Conservation (phyloP, 345 rosid genomes). For the Streptanthus diversifolius region DNA sequence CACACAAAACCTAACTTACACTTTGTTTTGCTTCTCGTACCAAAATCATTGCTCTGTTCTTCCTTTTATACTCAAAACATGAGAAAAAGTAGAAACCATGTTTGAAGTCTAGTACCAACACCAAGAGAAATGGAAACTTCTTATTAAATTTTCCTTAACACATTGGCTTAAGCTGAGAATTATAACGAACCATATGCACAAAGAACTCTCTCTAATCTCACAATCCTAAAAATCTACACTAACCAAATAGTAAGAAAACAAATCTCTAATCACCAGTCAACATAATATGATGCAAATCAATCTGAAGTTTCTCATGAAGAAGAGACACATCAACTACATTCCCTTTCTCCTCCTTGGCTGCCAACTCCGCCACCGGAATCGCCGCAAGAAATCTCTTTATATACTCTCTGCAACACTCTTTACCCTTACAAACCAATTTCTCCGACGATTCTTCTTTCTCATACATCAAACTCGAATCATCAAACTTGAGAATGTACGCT, state of each 20-base stretch:
- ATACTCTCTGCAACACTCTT: conserved; percentile 58
- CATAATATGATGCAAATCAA: conserved; percentile 50
- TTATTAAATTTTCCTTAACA: background rate
- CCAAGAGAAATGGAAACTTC: background rate
- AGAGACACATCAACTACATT: conserved; percentile 30
- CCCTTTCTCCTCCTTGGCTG: conserved; percentile 48
- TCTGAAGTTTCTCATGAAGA: conserved; percentile 53
- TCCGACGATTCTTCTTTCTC: conserved; percentile 29
- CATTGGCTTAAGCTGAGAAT: background rate
- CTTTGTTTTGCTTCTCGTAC: background rate
- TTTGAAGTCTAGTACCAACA: background rate
- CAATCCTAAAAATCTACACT: background rate
- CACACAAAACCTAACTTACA: background rate
- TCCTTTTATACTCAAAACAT: background rate
- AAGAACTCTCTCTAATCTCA: background rate
- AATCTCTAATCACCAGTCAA: conserved; percentile 3
- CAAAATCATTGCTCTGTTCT: background rate
- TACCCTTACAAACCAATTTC: conserved; percentile 45
- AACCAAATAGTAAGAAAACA: background rate
- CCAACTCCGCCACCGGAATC: conserved; percentile 48
- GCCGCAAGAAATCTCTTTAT: conserved; percentile 66
- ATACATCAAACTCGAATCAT: conserved; percentile 42
- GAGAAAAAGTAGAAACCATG: background rate
- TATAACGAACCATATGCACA: conserved; percentile 14
- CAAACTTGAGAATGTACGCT: conserved; percentile 56